Evolutionary conservation across 2,329 filamentous ascomycete species (phyloP).

Genomic region (Paracorniculantispora psalliotae): DNA sequence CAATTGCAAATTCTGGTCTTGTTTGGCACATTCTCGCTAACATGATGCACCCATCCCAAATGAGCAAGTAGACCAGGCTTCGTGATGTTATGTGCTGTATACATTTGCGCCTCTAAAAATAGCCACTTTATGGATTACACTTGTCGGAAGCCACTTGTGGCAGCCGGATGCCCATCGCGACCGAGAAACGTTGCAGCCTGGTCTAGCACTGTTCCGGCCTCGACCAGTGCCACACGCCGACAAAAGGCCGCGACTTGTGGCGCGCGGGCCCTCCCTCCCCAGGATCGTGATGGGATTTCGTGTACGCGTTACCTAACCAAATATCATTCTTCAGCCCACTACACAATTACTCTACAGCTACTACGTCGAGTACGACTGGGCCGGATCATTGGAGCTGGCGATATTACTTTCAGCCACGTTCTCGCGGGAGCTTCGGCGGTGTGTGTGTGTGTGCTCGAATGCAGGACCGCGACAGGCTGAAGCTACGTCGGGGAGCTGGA

Average conservation of each 20-base stretch:
- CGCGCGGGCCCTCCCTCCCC: background rate
- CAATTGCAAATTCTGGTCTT: too few relatives aligned
- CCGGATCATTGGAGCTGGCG: background rate
- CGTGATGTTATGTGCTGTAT: too few relatives aligned
- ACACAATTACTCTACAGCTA: too few relatives aligned
- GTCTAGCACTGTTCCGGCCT: background rate
- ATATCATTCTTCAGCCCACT: too few relatives aligned
- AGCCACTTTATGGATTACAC: too few relatives aligned
- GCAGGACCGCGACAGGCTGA: background rate
- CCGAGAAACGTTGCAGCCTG: background rate
- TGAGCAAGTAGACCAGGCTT: too few relatives aligned
- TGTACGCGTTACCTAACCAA: background rate
- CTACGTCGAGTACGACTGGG: too few relatives aligned
- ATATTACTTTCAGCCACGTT: background rate
- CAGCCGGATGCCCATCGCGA: background rate
- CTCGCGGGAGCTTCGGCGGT: too few relatives aligned
- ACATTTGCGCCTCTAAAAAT: too few relatives aligned
- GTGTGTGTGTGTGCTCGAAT: background rate
- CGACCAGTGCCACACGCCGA: background rate
- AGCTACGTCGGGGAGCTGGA: too few relatives aligned
- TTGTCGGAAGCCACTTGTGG: background rate
- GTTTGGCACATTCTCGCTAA: too few relatives aligned
- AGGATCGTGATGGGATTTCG: background rate
- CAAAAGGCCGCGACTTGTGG: background rate
- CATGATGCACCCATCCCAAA: too few relatives aligned